Conservation (phyloP, 768 basidiomycete genomes). For the Lenzites betulinus region DNA sequence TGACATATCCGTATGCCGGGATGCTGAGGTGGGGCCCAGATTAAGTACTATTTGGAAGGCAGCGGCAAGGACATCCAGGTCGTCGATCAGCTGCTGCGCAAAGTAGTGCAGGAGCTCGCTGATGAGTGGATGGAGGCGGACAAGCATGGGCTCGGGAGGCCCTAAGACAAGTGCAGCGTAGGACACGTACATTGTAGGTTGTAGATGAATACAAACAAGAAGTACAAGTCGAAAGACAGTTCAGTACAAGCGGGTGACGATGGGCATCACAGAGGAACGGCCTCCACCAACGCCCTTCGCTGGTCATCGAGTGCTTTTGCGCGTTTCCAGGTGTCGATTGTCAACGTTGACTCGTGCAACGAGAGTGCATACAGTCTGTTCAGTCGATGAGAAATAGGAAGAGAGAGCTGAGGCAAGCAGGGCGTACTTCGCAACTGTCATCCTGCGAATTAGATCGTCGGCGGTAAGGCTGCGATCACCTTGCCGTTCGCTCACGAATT, state of each 20-base stretch:
- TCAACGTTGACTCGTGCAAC: constrained; percentile 55
- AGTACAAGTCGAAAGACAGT: not conserved
- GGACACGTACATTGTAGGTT: not conserved
- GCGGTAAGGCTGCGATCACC: constrained; percentile 43
- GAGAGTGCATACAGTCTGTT: constrained; percentile 65
- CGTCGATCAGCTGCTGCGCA: constrained; percentile 52
- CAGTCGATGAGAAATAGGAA: constrained; percentile 5
- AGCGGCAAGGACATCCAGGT: constrained; percentile 51
- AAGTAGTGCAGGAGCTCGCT: constrained; percentile 62
- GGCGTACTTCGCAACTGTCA: constrained; percentile 69
- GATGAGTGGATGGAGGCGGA: constrained; percentile 69
- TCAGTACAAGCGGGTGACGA: not conserved
- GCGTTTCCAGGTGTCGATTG: constrained; percentile 60
- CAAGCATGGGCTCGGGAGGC: constrained; percentile 46
- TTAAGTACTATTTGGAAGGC: constrained; percentile 91
- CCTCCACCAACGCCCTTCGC: constrained; percentile 33
- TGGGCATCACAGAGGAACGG: not conserved
- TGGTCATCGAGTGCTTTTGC: constrained; percentile 60
- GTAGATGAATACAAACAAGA: not conserved
- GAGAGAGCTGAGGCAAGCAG: not conserved
- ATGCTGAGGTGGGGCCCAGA: constrained; percentile 35
- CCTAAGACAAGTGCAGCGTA: not conserved
- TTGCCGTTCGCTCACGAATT: constrained; percentile 58
- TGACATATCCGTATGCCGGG: constrained; percentile 13
- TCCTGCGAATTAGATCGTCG: constrained; percentile 66